These are phyloP conservation scores for Cryptosporidium sp. DNA, from an alignment of 169 alveolate species.

Conservation along the genomic window DNA sequence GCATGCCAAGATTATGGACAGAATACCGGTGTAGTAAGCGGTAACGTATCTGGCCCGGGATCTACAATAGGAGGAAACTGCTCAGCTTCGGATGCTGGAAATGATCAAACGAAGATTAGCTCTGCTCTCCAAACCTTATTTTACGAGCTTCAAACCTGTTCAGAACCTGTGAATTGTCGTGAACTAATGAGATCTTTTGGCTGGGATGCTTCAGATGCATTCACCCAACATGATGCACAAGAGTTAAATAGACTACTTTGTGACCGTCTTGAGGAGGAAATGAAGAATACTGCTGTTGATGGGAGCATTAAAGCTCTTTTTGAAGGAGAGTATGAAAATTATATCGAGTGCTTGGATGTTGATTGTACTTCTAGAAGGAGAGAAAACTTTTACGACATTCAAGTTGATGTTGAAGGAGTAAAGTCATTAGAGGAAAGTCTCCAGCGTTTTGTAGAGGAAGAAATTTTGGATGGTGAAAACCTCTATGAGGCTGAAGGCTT, in stretches of 20 bases:
- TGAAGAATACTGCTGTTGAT: constrained; percentile 95
- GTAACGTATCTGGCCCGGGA: constrained; percentile 26
- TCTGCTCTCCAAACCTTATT: constrained; percentile 93
- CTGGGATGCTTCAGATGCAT: constrained; percentile 95
- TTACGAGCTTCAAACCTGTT: constrained; percentile 90
- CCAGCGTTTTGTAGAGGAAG: constrained; percentile 92
- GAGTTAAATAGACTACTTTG: constrained; percentile 93
- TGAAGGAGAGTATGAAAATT: constrained; percentile 95
- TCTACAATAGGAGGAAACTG: background rate
- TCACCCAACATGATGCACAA: constrained; percentile 97
- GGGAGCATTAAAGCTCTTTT: constrained; percentile 93
- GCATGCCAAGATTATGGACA: constrained; percentile 12
- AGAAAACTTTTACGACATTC: constrained; percentile 88
- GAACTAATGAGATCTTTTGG: constrained; percentile 94
- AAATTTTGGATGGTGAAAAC: constrained; percentile 94
- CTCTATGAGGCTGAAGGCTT: constrained; percentile 94
- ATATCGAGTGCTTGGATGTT: constrained; percentile 93
- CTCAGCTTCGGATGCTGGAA: constrained; percentile 83
- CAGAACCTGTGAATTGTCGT: constrained; percentile 90
- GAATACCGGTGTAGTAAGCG: constrained; percentile 7
- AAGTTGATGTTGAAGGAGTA: constrained; percentile 94
- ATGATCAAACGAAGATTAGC: constrained; percentile 85
- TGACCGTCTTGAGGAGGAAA: constrained; percentile 96
- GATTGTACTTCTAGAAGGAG: constrained; percentile 90
- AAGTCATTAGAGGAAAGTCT: constrained; percentile 91